Evolutionary conservation across 176 grass and related monocot species (phyloP).

Genomic region (Zea luxurians): DNA sequence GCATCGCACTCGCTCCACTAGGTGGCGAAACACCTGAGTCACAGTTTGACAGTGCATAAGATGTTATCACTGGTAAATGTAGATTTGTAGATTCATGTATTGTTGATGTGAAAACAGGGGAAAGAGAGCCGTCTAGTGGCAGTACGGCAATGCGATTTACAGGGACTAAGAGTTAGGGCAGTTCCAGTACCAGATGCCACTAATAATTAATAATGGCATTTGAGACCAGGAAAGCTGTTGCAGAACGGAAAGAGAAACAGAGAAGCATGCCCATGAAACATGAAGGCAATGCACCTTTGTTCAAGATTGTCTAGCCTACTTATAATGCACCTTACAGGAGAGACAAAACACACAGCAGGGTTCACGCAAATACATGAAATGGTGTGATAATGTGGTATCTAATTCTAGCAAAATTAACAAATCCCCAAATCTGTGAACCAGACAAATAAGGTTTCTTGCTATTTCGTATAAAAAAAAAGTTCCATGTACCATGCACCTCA

Average conservation of each 20-base stretch:
- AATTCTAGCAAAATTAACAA: neutral
- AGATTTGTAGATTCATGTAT: neutral
- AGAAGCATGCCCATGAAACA: neutral
- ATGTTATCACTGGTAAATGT: neutral
- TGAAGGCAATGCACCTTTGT: neutral
- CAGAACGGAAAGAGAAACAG: neutral
- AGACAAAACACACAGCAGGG: neutral
- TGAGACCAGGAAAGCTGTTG: neutral
- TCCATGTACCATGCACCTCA: neutral
- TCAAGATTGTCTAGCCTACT: neutral
- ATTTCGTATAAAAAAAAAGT: neutral
- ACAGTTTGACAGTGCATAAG: slow-evolving; percentile 11
- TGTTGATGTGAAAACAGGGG: neutral
- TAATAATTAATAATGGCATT: neutral
- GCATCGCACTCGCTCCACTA: slow-evolving; percentile 73
- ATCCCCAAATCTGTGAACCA: neutral
- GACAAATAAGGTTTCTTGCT: neutral
- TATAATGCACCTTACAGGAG: neutral
- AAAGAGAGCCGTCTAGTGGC: neutral
- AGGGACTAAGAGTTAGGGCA: neutral
- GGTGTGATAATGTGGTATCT: neutral
- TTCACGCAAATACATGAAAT: neutral
- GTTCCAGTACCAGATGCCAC: neutral
- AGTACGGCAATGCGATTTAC: neutral
- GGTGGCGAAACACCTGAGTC: slow-evolving; percentile 84